A percentile compares a stretch with the other conserved stretches of the same genome.
Evolutionary conservation across 2,329 filamentous ascomycete species (phyloP).

Genomic region (Dactylonectria macrodidyma): DNA sequence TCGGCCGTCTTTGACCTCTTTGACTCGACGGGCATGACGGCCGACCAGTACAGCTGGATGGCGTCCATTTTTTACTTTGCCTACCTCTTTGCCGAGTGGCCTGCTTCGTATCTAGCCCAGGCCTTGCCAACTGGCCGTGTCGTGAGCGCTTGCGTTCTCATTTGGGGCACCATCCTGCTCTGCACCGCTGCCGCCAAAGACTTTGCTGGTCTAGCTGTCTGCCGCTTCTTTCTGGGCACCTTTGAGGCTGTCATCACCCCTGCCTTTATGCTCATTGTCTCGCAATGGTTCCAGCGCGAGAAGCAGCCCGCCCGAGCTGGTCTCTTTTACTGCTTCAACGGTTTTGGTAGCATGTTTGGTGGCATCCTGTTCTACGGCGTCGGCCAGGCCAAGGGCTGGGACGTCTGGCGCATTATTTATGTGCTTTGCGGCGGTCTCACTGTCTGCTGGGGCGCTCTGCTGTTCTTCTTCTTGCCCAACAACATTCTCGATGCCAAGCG

Average conservation of each 20-base stretch:
- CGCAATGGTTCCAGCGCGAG: conserved; percentile 63
- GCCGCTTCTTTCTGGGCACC: conserved; percentile 62
- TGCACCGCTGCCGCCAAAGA: conserved; percentile 58
- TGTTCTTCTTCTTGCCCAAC: conserved; percentile 64
- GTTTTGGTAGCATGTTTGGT: conserved; percentile 60
- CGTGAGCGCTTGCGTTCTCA: conserved; percentile 52
- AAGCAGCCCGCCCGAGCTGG: conserved; percentile 64
- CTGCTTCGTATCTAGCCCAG: conserved; percentile 54
- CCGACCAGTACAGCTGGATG: conserved; percentile 67
- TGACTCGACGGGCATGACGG: conserved; percentile 61
- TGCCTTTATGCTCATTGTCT: conserved; percentile 66
- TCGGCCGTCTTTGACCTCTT: conserved; percentile 71
- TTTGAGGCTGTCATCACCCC: conserved; percentile 66
- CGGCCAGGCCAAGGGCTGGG: conserved; percentile 63
- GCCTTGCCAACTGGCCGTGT: conserved; percentile 53
- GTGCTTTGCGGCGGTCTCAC: conserved; percentile 65
- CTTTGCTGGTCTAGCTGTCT: conserved; percentile 61
- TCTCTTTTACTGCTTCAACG: conserved; percentile 59
- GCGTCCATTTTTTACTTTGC: conserved; percentile 70
- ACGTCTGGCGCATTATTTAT: conserved; percentile 68
- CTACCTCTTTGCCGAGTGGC: conserved; percentile 60
- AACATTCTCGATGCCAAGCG: conserved; percentile 56
- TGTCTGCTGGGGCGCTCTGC: conserved; percentile 61
- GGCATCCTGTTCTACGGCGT: conserved; percentile 67
- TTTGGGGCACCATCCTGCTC: conserved; percentile 60